Conservation (phyloP, 2,329 filamentous ascomycete genomes). For the Paraphaeosphaeria minitans region DNA sequence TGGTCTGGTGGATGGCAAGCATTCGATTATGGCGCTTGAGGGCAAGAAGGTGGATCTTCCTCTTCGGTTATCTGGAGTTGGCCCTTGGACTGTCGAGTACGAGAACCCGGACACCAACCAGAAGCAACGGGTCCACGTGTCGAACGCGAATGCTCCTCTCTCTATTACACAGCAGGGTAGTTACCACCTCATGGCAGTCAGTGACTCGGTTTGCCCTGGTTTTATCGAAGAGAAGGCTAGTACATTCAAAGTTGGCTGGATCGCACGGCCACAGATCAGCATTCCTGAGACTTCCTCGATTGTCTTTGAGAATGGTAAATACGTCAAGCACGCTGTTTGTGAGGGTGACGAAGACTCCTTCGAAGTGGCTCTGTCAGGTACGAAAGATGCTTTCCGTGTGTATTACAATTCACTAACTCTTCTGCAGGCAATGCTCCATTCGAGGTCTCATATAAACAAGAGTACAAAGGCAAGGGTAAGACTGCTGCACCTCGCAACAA, state of each 20-base stretch:
- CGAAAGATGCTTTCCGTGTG: constrained; percentile 30
- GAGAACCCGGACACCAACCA: constrained; percentile 64
- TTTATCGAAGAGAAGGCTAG: constrained; percentile 75
- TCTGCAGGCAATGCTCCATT: constrained; percentile 75
- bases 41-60: constrained; percentile 75
- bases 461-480: constrained; percentile 69
- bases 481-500: constrained; percentile 65
- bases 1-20: constrained; percentile 81
- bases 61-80: constrained; percentile 81
- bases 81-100: constrained; percentile 82
- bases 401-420: constrained; percentile 26
- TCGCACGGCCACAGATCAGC: constrained; percentile 75
- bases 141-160: constrained; percentile 69
- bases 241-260: constrained; percentile 82
- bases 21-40: constrained; percentile 76
- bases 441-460: constrained; percentile 79
- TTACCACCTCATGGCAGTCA: constrained; percentile 80
- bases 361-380: constrained; percentile 79
- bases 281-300: constrained; percentile 69
- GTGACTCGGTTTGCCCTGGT: constrained; percentile 81
- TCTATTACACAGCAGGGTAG: constrained; percentile 69
- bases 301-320: constrained; percentile 57
- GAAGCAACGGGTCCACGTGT: constrained; percentile 56
- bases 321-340: constrained; percentile 81
- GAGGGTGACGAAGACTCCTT: constrained; percentile 93